A percentile compares a stretch with the other conserved stretches of the same genome.
These are phyloP conservation scores for Phytophthora sp. DNA, from an alignment of 352 stramenopile genomes.

Conservation along the genomic window DNA sequence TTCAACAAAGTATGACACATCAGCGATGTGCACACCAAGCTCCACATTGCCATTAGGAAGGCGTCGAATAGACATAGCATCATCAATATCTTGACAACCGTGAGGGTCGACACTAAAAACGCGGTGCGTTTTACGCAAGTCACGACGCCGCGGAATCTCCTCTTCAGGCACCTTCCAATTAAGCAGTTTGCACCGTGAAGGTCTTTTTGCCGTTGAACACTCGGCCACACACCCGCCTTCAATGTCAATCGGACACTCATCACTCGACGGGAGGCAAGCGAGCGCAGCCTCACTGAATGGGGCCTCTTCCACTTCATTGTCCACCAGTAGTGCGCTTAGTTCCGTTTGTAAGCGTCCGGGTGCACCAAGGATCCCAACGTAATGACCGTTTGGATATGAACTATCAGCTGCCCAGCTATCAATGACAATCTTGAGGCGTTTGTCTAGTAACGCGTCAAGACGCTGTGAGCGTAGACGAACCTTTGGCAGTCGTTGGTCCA, in stretches of 20 bases:
- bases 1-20: constrained; percentile 99
- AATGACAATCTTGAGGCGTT: constrained; percentile 85
- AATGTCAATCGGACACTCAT: constrained; percentile 63
- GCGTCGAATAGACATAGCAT: constrained; percentile 85
- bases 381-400: constrained; percentile 83
- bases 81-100: constrained; percentile 92
- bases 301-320: constrained; percentile 83
- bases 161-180: constrained; percentile 71
- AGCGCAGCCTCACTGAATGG: constrained; percentile 88
- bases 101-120: constrained; percentile 92
- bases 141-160: constrained; percentile 59
- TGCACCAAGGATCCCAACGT: constrained; percentile 72
- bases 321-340: constrained; percentile 79
- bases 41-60: constrained; percentile 88
- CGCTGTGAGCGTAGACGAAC: constrained; percentile 81
- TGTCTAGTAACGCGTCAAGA: constrained; percentile 74
- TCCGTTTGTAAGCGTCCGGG: constrained; percentile 76
- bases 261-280: constrained; percentile 71
- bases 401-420: constrained; percentile 81
- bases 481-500: constrained; percentile 84
- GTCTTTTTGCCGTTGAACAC: constrained; percentile 80
- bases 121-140: constrained; percentile 71
- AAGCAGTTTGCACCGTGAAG: constrained; percentile 53
- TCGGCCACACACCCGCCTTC: constrained; percentile 64
- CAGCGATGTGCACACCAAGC: constrained; percentile 98